Base-by-base conservation (phyloP, 2,329 filamentous ascomycete genomes). In the Arthrobotrys entomopaga region DNA sequence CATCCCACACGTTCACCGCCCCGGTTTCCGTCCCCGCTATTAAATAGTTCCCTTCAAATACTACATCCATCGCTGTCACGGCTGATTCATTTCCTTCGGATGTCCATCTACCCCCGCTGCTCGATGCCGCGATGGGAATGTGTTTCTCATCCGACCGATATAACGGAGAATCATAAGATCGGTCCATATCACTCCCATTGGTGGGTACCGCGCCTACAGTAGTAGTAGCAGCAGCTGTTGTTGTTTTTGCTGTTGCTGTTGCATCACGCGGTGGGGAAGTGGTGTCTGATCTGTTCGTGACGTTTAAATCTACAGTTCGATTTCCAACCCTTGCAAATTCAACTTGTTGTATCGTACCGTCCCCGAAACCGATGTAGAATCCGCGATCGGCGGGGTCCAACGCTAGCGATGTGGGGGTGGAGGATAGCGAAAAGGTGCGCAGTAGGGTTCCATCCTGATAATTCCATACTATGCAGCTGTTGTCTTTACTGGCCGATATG, bases 381-480 rank as follows among this genome's bases (percentile, higher is more conserved):
- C 90, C 92, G 60, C 94, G 87, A 76, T 94, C 90, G 73, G 89
- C 92, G 0, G 93, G 90, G 81, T 98, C 95, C 3, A 98, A 84
- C 7, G 87, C 84, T 38, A 94, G 81, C 78, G 90, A 93, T 29
- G 90, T 84, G 15, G 93, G 92, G 16, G 86, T 84, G n/a, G 86
- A 85, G 1, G 91, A 88, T 66, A 98, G 87, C 46, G 98, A 85
- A 77, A 96, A 88, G 2, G 93, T 98, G 49, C 93, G 88, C 67
- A 98, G 83, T 10, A 90, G 84, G 73, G 88, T 87, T 43, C 92
- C 92, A 0, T 88, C 91, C 75, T 89, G 88, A 80, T 96, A 96
- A 82, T 98, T 93, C 95, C 95, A 99, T 13, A 96, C 85, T 79
- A 97, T 89, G 78, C 92, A 92, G 6, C 92, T 95, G 82, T 91